Percentiles rank a stretch among this genome's conserved stretches.
These are phyloP conservation scores for Yamadazyma conglobata DNA, from an alignment of 1,139 yeast genomes.

Conservation along the genomic window DNA sequence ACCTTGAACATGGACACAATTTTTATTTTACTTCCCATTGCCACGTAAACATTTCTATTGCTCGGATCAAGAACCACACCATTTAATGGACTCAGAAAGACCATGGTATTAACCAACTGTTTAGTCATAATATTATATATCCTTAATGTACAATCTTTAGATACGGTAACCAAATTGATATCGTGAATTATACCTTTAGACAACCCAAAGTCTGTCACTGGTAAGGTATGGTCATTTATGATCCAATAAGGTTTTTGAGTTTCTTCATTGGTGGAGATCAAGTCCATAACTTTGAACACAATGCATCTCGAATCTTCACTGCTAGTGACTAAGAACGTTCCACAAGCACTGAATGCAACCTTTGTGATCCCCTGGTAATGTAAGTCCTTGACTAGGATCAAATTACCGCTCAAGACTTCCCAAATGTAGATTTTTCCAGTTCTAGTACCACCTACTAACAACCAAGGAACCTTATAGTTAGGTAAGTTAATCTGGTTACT, in stretches of 20 bases:
- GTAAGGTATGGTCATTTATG: slow-evolving; percentile 73
- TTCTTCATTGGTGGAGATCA: slow-evolving; percentile 36
- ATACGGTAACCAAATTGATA: slow-evolving; percentile 64
- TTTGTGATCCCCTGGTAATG: slow-evolving; percentile 78
- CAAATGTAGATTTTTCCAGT: slow-evolving; percentile 79
- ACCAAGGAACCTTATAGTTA: slow-evolving; percentile 55
- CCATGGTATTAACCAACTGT: slow-evolving; percentile 63
- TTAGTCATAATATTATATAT: slow-evolving; percentile 50
- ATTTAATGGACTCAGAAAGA: slow-evolving; percentile 56
- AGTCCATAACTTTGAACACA: slow-evolving; percentile 69
- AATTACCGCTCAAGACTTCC: slow-evolving; percentile 79
- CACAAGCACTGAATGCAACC: slow-evolving; percentile 60
- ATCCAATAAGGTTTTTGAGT: slow-evolving; percentile 43
- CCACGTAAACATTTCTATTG: slow-evolving; percentile 70
- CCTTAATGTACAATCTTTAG: slow-evolving; percentile 74
- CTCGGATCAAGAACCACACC: slow-evolving; percentile 77
- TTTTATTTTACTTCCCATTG: slow-evolving; percentile 62
- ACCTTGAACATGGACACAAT: slow-evolving; percentile 51
- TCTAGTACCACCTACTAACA: slow-evolving; percentile 68
- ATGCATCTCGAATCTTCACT: slow-evolving; percentile 79
- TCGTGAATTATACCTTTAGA: slow-evolving; percentile 56
- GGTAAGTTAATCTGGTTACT: slow-evolving; percentile 17
- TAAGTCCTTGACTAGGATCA: slow-evolving; percentile 70
- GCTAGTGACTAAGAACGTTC: slow-evolving; percentile 68
- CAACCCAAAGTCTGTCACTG: slow-evolving; percentile 60